A percentile compares a stretch with the other conserved stretches of the same genome.
These are phyloP conservation scores for Candida endomychidarum DNA, from an alignment of 805 yeast genomes.

Conservation along the genomic window DNA sequence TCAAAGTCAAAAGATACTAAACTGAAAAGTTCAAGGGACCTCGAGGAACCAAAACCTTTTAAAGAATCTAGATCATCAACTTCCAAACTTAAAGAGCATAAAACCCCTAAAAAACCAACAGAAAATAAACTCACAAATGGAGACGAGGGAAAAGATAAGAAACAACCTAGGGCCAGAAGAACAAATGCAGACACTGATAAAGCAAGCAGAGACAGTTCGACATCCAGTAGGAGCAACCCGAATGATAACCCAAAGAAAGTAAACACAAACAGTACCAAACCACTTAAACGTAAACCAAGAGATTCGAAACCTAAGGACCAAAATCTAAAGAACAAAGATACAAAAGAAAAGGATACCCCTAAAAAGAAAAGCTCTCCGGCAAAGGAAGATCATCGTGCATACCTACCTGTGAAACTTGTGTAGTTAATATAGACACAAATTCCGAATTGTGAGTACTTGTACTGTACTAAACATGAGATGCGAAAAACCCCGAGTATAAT, in stretches of 20 bases:
- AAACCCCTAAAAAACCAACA: no score
- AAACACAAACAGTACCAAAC: neutral
- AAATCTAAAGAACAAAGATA: neutral
- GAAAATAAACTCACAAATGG: no score
- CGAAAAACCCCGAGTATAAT: no score
- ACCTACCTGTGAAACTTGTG: neutral
- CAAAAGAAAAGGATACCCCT: neutral
- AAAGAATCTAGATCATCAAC: neutral
- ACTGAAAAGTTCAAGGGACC: neutral
- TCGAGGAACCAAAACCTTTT: neutral
- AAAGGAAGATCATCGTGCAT: slow-evolving; percentile 2
- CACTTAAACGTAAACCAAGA: neutral
- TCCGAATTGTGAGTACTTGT: no score
- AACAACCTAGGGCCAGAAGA: no score
- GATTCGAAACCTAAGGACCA: slow-evolving; percentile 1
- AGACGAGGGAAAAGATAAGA: no score
- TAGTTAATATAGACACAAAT: neutral
- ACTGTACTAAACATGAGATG: no score
- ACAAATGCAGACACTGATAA: slow-evolving; percentile 10
- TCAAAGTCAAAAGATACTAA: slow-evolving; percentile 3
- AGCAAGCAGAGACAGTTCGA: neutral
- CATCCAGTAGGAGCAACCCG: no score
- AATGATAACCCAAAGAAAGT: neutral
- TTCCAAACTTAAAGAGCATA: no score
- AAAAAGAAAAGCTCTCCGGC: neutral